phyloP scores from a whole-genome alignment of 2,329 filamentous ascomycete genomes.

The Mycogone perniciosa region DNA sequence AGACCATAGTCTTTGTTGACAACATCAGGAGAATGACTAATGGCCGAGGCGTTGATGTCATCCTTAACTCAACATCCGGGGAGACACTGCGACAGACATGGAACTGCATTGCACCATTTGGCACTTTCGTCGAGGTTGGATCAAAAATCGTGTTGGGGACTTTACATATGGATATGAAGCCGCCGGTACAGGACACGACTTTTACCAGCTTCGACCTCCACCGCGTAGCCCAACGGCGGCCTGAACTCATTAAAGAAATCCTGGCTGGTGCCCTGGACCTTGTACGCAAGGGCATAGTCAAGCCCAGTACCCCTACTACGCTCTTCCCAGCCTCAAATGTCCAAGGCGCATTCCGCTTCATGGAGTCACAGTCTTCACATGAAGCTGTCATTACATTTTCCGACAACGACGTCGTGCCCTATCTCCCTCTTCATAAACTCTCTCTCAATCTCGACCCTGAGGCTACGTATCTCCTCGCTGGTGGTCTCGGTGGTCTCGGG shows the following conservation, averaged over 20 bases:
- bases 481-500: constrained; percentile 25
- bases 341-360: no score
- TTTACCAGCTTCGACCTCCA: constrained; percentile 40
- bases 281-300: no score
- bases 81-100: constrained; percentile 5
- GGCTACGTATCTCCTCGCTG: constrained; percentile 27
- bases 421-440: no score
- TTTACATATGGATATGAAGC: constrained; percentile 27
- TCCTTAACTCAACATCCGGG: constrained; percentile 6
- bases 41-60: constrained; percentile 21
- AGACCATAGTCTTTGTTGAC: background rate
- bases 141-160: constrained; percentile 30
- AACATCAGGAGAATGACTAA: constrained; percentile 12
- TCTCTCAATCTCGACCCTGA: no score
- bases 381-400: no score
- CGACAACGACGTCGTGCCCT: no score
- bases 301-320: no score
- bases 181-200: constrained; percentile 31
- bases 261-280: no score
- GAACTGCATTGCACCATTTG: constrained; percentile 25
- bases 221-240: no score
- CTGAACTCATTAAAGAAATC: no score
- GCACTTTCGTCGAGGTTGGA: constrained; percentile 35
- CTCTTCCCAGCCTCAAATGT: no score
- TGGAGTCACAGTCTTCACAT: no score